phyloP scores from a whole-genome alignment of 805 yeast species.

The Candida endomychidarum region DNA sequence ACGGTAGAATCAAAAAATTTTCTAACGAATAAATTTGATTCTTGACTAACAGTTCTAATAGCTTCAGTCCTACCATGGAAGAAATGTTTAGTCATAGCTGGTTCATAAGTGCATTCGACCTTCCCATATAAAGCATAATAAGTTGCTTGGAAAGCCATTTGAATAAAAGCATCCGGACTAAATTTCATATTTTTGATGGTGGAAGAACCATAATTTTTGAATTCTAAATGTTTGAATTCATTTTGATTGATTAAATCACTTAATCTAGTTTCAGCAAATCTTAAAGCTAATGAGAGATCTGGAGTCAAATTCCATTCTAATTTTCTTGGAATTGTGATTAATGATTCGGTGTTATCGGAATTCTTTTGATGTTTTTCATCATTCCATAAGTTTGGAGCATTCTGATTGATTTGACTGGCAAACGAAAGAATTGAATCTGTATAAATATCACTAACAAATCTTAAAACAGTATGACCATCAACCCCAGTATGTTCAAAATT shows the following conservation, averaged over 20 bases:
- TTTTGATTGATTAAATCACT: slow-evolving; percentile 87
- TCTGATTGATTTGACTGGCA: slow-evolving; percentile 78
- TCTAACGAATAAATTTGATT: slow-evolving; percentile 79
- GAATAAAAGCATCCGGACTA: slow-evolving; percentile 93
- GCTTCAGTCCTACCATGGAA: slow-evolving; percentile 94
- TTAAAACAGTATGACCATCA: slow-evolving; percentile 89
- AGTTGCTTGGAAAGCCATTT: slow-evolving; percentile 91
- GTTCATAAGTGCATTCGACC: slow-evolving; percentile 92
- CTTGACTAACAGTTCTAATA: slow-evolving; percentile 76
- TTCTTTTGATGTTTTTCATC: slow-evolving; percentile 9
- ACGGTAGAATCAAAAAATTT: slow-evolving; percentile 72
- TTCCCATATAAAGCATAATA: slow-evolving; percentile 90
- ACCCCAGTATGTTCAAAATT: slow-evolving; percentile 95
- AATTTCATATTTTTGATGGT: slow-evolving; percentile 80
- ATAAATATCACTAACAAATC: slow-evolving; percentile 86
- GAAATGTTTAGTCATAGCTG: slow-evolving; percentile 90
- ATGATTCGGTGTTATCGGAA: slow-evolving; percentile 22
- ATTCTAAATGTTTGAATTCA: slow-evolving; percentile 80
- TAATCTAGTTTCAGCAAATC: slow-evolving; percentile 88
- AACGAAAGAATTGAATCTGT: slow-evolving; percentile 87
- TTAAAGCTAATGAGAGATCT: slow-evolving; percentile 72
- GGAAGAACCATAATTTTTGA: slow-evolving; percentile 68
- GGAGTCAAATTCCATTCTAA: slow-evolving; percentile 83
- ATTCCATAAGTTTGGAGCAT: slow-evolving; percentile 72
- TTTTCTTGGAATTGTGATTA: slow-evolving; percentile 74